Conservation (phyloP, 345 rosid species). For the thale cress (Arabidopsis thaliana) region DNA sequence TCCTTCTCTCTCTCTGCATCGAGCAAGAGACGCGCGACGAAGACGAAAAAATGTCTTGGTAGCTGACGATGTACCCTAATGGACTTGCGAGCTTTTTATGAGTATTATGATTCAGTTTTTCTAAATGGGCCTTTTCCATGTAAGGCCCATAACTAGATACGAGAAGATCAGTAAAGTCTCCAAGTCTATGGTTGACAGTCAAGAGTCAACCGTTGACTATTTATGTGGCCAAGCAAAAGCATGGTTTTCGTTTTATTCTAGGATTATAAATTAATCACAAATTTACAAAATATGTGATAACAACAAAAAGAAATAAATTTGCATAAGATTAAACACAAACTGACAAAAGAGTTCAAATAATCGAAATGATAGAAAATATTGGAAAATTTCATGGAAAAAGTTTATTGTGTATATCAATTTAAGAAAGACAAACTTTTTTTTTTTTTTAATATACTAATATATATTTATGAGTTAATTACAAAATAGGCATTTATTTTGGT, state of each 20-base stretch:
- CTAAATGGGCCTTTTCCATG: constrained; percentile 13
- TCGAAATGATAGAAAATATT: neutral
- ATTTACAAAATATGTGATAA: neutral
- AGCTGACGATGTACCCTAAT: neutral
- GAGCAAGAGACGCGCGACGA: neutral
- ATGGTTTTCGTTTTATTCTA: neutral
- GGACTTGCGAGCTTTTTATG: neutral
- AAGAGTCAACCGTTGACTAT: neutral
- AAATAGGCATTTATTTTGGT: too few relatives aligned
- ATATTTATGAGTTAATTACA: too few relatives aligned
- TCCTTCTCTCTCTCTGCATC: constrained; percentile 14
- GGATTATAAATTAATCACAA: neutral
- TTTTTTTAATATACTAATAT: too few relatives aligned
- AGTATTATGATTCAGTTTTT: neutral
- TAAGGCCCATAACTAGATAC: constrained; percentile 23
- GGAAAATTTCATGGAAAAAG: neutral
- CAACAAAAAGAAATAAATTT: neutral
- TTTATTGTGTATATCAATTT: too few relatives aligned
- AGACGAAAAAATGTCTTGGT: constrained; percentile 1
- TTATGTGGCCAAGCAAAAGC: neutral
- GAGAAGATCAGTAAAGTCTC: neutral
- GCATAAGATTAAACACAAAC: neutral
- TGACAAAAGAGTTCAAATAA: neutral
- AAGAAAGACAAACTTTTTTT: too few relatives aligned
- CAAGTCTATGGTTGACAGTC: neutral